Evolutionary conservation across 495 filamentous ascomycete species (phyloP), one percentile per base, ranked within the genome.

Genomic region (Talaromyces thailandensis): DNA sequence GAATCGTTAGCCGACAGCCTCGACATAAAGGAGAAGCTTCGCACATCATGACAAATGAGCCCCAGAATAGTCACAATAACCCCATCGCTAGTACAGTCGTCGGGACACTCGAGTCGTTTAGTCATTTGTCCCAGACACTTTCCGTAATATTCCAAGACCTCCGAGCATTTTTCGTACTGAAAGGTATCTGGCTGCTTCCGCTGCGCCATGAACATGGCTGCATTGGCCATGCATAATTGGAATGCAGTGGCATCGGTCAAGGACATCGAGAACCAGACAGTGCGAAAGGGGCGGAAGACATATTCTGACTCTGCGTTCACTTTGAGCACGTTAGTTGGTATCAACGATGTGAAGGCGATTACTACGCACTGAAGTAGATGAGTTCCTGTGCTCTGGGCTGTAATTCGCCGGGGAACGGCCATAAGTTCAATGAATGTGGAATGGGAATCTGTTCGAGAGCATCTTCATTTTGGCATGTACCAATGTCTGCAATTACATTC

Each of bases 151-250:
- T 52, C 58, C 43, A 62, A 61, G 7, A 63, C 53, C 60, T 64
- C 63, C 52, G 60, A 56, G 56, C 63, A 64, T 11, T 58, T 57
- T 24, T 66, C 64, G 31, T 68, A 68, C 6, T 62, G 61, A n/a
- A 63, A 65, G 4, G 43, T 65, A 7, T 61, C 32, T 31, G 60
- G 62, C 14, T 64, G 43, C 23, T 32, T 35, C 7, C 45, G 56
- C 35, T 70, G 64, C 29, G 68, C 66, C 26, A 67, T 57, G 58
- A 70, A 70, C 64, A 70, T 67, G 28, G 67, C 64, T 7, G 68
- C 68, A 56, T 66, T 68, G 24, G 68, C 68, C 62, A 69, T 56
- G 16, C 63, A 63, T 25, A 70, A 37, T 1, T 58, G 56, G 56
- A 69, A 67, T 48, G 68, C 68, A 57, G 64, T 67, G 21, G 59